A percentile compares a stretch with the other conserved stretches of the same genome.
Evolutionary conservation across 805 yeast genomes (phyloP).

Genomic region (Kodamaea sagamina): DNA sequence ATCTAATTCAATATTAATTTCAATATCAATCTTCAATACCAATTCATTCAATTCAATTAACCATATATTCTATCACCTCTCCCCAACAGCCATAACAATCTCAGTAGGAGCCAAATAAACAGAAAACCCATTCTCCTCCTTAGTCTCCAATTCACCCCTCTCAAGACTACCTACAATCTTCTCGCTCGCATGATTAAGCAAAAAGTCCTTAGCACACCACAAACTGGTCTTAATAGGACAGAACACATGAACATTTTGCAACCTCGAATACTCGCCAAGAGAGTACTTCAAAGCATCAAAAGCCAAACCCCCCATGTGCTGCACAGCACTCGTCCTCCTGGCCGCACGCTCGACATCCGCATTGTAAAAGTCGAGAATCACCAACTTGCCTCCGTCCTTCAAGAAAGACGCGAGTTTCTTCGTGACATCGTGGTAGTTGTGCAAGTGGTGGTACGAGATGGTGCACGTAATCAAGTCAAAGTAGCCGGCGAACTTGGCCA

Average conservation of each 20-base stretch:
- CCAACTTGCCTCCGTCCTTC: slow-evolving; percentile 34
- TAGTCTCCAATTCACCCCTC: slow-evolving; percentile 18
- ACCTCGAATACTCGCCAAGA: slow-evolving; percentile 22
- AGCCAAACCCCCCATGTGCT: slow-evolving; percentile 33
- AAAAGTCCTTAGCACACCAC: slow-evolving; percentile 30
- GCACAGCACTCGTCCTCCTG: slow-evolving; percentile 4
- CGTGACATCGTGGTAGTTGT: slow-evolving; percentile 31
- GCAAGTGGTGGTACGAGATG: slow-evolving; percentile 42
- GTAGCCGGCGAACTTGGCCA: slow-evolving; percentile 19
- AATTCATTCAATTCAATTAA: neutral
- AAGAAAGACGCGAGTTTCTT: slow-evolving; percentile 34
- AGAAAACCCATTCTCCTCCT: slow-evolving; percentile 15
- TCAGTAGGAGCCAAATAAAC: slow-evolving; percentile 29
- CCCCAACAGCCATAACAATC: slow-evolving; percentile 33
- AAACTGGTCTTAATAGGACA: slow-evolving; percentile 20
- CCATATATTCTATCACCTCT: too few species aligned
- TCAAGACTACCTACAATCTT: slow-evolving; percentile 16
- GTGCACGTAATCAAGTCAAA: slow-evolving; percentile 41
- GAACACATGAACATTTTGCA: slow-evolving; percentile 25
- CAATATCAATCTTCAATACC: neutral
- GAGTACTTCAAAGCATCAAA: slow-evolving; percentile 25
- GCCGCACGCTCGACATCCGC: slow-evolving; percentile 20
- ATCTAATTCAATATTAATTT: too few species aligned
- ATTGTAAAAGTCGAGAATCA: slow-evolving; percentile 43
- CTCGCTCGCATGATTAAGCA: slow-evolving; percentile 25